Evolutionary conservation across 179 eudicot species (phyloP).

Genomic region (Monotropa hypopitys): DNA sequence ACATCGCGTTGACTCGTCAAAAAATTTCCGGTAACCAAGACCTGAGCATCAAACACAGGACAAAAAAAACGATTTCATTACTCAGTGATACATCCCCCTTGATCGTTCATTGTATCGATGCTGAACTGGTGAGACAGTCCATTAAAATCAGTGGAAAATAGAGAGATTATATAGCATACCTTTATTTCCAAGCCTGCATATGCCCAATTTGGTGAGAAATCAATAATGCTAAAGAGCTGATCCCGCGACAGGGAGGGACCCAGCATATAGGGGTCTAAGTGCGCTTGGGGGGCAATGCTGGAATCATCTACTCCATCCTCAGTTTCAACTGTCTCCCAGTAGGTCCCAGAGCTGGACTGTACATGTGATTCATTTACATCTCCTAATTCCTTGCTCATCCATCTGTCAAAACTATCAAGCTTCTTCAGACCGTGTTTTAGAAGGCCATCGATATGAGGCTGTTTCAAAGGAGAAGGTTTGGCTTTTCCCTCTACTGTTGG

Average conservation of each 20-base stretch:
- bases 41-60: constrained; percentile 24
- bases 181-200: constrained; percentile 55
- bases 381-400: constrained; percentile 75
- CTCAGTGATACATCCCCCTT: background rate
- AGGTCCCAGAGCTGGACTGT: constrained; percentile 31
- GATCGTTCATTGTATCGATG: background rate
- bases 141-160: background rate
- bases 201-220: constrained; percentile 67
- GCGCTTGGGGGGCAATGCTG: constrained; percentile 24
- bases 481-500: constrained; percentile 19
- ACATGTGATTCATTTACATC: constrained; percentile 43
- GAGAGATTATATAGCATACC: constrained; percentile 28
- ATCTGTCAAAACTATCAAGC: constrained; percentile 67
- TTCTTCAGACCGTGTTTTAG: constrained; percentile 39
- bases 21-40: constrained; percentile 56
- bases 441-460: constrained; percentile 28
- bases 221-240: constrained; percentile 63
- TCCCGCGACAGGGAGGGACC: constrained; percentile 62
- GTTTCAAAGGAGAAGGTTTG: constrained; percentile 23
- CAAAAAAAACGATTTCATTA: background rate
- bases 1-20: constrained; percentile 37
- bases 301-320: constrained; percentile 37
- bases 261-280: constrained; percentile 30
- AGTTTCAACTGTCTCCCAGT: constrained; percentile 50
- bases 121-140: background rate